phyloP scores from a whole-genome alignment of 108 stramenopile species.

The Discostella stelligeroides region DNA sequence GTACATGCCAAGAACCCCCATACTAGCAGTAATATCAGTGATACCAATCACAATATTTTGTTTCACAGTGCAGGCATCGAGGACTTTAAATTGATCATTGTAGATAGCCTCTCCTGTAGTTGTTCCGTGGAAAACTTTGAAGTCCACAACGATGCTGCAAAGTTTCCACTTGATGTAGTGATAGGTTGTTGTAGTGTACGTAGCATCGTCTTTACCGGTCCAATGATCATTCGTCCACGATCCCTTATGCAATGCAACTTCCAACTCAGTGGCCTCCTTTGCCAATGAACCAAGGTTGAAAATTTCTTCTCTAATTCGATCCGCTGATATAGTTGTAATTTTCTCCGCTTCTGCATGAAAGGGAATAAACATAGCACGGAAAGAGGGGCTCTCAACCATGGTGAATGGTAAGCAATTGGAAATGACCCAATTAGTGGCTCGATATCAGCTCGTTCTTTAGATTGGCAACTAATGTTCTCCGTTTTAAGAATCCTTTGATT shows the following conservation, averaged over 20 bases:
- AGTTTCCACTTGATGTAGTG: conserved; percentile 3
- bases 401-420: background rate
- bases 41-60: conserved; percentile 2
- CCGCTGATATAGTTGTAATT: background rate
- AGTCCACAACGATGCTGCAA: background rate
- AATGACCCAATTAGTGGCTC: background rate
- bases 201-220: background rate
- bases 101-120: background rate
- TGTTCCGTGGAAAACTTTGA: background rate
- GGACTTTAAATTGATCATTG: background rate
- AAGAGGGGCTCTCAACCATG: background rate
- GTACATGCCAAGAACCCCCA: conserved; percentile 1
- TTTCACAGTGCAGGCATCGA: background rate
- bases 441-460: conserved; percentile 6
- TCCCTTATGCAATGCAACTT: background rate
- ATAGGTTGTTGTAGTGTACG: background rate
- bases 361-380: background rate
- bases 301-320: background rate
- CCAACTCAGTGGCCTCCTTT: background rate
- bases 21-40: background rate
- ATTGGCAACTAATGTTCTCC: too few relatives aligned
- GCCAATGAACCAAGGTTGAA: background rate
- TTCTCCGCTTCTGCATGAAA: background rate
- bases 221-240: conserved; percentile 1
- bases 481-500: background rate